A percentile compares a stretch with the other conserved stretches of the same genome.
Conservation (phyloP, 768 basidiomycete species). For the Podaxis sp. region DNA sequence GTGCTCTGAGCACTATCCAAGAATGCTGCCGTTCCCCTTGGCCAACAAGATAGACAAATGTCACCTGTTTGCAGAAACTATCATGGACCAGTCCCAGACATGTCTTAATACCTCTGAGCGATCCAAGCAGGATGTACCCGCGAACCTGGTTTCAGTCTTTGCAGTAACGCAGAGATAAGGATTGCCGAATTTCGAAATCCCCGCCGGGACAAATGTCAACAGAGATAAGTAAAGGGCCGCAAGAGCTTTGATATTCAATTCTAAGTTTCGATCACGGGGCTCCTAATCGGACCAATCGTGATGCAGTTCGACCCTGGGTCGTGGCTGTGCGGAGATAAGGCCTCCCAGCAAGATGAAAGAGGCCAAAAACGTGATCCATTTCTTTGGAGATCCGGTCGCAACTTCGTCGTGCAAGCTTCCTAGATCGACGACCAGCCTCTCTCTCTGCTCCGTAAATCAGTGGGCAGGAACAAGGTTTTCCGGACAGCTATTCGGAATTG, state of each 20-base stretch:
- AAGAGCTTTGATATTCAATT: not conserved
- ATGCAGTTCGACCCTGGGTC: not conserved
- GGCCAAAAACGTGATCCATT: no score
- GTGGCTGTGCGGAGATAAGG: slow-evolving; percentile 14
- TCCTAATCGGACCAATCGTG: slow-evolving; percentile 13
- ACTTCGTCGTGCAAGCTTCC: not conserved
- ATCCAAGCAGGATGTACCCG: not conserved
- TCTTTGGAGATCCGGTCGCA: not conserved
- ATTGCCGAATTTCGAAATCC: slow-evolving; percentile 7
- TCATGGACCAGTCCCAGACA: not conserved
- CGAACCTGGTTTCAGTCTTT: not conserved
- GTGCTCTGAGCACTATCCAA: not conserved
- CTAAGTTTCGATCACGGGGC: not conserved
- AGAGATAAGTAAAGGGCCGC: slow-evolving; percentile 10
- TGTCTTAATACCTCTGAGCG: not conserved
- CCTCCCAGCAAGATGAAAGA: not conserved
- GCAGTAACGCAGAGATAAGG: slow-evolving; percentile 10
- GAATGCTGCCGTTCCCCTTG: not conserved
- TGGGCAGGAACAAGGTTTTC: not conserved
- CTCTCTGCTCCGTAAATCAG: not conserved
- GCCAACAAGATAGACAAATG: not conserved
- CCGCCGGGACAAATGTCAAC: not conserved
- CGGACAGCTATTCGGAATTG: not conserved
- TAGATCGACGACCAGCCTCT: not conserved
- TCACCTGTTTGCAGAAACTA: not conserved